Evolutionary conservation across 2,329 filamentous ascomycete species (phyloP).

Genomic region (Lasiodiplodia gonubiensis): DNA sequence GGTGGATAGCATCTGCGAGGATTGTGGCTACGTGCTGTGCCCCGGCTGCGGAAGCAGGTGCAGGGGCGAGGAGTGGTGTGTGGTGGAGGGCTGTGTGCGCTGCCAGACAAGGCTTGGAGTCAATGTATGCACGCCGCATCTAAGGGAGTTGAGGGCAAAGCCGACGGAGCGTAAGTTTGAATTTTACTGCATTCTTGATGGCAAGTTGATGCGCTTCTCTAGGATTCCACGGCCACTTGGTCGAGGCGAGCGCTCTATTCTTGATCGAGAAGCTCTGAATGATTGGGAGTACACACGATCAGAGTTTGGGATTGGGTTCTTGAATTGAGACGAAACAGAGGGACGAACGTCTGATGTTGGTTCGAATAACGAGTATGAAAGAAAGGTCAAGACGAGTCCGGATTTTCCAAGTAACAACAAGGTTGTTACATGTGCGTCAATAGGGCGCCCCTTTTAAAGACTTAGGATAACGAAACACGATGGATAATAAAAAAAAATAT

Average conservation of each 20-base stretch:
- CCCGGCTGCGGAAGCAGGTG: slow-evolving; percentile 9
- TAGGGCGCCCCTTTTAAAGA: neutral
- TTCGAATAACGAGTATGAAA: neutral
- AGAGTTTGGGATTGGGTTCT: neutral
- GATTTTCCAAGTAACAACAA: neutral
- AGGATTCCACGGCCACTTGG: slow-evolving; percentile 14
- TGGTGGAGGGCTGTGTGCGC: neutral
- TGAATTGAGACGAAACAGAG: neutral
- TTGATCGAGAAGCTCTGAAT: slow-evolving; percentile 1
- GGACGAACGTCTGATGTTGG: neutral
- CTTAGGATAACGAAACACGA: neutral
- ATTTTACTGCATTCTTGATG: neutral
- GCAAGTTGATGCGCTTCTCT: neutral
- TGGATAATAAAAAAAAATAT: neutral
- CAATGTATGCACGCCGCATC: slow-evolving; percentile 20
- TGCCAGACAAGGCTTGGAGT: slow-evolving; percentile 18
- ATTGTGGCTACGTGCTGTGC: slow-evolving; percentile 23
- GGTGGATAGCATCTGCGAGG: slow-evolving; percentile 7
- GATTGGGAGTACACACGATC: neutral
- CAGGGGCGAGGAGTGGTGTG: slow-evolving; percentile 14
- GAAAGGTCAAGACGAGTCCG: neutral
- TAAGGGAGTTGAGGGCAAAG: slow-evolving; percentile 9
- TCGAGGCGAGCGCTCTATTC: neutral
- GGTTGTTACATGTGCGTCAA: neutral
- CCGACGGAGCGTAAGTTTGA: neutral